Evolutionary conservation across 2,329 filamentous ascomycete genomes (phyloP), one percentile per base, ranked within the genome.

Genomic region (Neurospora sp.): DNA sequence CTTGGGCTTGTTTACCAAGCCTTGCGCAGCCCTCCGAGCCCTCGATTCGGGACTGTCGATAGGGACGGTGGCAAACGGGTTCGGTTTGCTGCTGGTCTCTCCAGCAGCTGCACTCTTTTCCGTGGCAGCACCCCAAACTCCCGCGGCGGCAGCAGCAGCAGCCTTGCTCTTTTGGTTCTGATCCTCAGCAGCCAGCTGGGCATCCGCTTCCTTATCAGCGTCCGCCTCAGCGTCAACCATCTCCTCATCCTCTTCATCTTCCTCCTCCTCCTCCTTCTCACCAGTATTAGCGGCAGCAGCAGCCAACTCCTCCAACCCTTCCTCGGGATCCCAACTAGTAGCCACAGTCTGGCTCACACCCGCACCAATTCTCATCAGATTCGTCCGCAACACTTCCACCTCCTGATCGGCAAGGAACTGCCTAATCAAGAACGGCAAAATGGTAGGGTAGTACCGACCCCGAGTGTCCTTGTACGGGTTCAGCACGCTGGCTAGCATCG

Each of bases 401-500:
- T 85, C 86, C 70, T 87, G 83, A 67, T 90, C 86, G 11, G 84
- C 78, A 0, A 88, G 84, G 75, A 89, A 92, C 67, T 87, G 85
- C 69, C 89, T 86, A 8, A 88, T 87, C 36, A 97, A 82, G 75
- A 97, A 91, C 0, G 95, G 94, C 66, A 97, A 80, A 66, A 97
- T 90, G 78, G 90, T 96, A 37, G 91, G 85, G 71, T 89, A 87
- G 68, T 87, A 86, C 73, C 87, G 83, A 57, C 89, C 86, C 77
- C 89, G 85, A 76, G 87, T 82, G 76, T 89, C 83, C 72, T 88
- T 81, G 79, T 89, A 87, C 0, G 93, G 92, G 78, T 96, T 93
- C 71, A 97, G 82, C 12, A 96, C 89, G 78, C 92, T 95, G 6
- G 93, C 88, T 11, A 96, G 77, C 86, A 97, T 92, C 57, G 91